phyloP scores from a whole-genome alignment of 2,329 filamentous ascomycete genomes.

The Botrytis tulipae region DNA sequence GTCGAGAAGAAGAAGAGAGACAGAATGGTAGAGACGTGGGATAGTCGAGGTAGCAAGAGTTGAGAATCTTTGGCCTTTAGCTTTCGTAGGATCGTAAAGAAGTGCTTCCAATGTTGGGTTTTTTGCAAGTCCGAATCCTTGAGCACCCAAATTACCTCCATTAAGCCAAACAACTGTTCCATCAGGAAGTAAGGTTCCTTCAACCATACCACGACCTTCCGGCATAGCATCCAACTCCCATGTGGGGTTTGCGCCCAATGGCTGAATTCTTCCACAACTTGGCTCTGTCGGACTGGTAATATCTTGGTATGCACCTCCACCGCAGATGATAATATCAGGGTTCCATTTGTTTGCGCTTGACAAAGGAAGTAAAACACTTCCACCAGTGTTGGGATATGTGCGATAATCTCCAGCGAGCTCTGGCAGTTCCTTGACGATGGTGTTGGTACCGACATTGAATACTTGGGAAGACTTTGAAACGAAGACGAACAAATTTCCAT shows the following conservation, averaged over 20 bases:
- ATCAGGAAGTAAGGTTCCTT: constrained; percentile 58
- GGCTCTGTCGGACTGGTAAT: constrained; percentile 57
- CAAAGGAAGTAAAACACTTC: constrained; percentile 55
- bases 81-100: constrained; percentile 55
- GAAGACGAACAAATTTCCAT: constrained; percentile 57
- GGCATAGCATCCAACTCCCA: constrained; percentile 62
- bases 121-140: constrained; percentile 58
- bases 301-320: constrained; percentile 59
- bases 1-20: constrained; percentile 57
- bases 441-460: constrained; percentile 50
- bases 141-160: constrained; percentile 55
- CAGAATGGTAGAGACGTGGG: constrained; percentile 58
- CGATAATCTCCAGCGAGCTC: constrained; percentile 56
- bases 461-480: constrained; percentile 54
- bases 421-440: constrained; percentile 47
- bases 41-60: constrained; percentile 44
- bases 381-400: constrained; percentile 60
- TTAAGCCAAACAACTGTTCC: constrained; percentile 60
- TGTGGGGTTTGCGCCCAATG: constrained; percentile 46
- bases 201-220: constrained; percentile 57
- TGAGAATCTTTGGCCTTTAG: constrained; percentile 50
- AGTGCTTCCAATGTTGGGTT: constrained; percentile 55
- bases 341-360: constrained; percentile 51
- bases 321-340: constrained; percentile 56
- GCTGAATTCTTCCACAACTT: constrained; percentile 56